Evolutionary conservation across 495 filamentous ascomycete genomes (phyloP), one percentile per base, ranked within the genome.

Genomic region (Xylaria intraflava): DNA sequence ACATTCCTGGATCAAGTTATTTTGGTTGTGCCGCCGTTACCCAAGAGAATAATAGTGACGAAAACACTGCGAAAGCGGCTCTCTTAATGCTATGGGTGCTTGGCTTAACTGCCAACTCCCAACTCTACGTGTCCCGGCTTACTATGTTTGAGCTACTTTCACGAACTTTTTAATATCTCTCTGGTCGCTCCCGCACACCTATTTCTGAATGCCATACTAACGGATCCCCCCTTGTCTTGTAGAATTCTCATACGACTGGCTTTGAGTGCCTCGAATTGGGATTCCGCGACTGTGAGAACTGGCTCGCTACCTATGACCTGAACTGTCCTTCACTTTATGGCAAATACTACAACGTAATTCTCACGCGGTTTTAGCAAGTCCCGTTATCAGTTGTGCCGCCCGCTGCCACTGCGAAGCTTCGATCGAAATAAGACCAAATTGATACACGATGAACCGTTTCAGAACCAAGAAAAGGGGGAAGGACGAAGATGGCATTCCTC

Each of bases 401-500:
- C 26, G 2, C 17, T 42, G 29, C 31, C n/a, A 12, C 20, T 23
- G 20, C 4, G 27, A 26, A 42, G 16, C 26, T 29, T 29, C 12
- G 14, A 20, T 31, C 36, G 11, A 12, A 22, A 16, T 16, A 30
- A 19, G 31, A 30, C 30, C 24, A n/a, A 23, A 31, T 11, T n/a
- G 36, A 6, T 11, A 24, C 59, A 69, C 39, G 8, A 90, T 90
- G 87, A 88, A 89, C 73, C 83, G 83, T 22, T 87, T 89, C 61
- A 77, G 86, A 58, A 86, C 78, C 27, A 80, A 81, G 65, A 87
- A 81, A 73, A 86, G 81, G 80, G 78, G 60, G 27, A 84, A 81
- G 74, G 81, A 84, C 30, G 80, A 78, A 20, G 60, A 70, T 24
- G 70, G 75, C 22, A 71, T 70, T 22, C 55, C 62, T 29, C 72